phyloP scores from a whole-genome alignment of 768 basidiomycete species.

The Termitomyces sp. region DNA sequence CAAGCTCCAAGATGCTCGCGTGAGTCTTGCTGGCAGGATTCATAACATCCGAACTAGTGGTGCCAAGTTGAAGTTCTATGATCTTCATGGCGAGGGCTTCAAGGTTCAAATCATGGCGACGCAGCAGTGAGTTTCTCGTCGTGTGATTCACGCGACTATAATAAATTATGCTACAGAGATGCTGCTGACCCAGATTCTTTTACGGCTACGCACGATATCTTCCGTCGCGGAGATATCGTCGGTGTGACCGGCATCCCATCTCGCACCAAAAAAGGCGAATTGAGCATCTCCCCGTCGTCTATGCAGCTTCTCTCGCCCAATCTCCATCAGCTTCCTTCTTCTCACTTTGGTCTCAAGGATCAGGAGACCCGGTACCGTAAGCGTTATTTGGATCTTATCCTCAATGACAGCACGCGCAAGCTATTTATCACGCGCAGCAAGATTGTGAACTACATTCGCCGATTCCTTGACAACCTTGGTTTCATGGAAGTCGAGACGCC shows the following conservation, averaged over 20 bases:
- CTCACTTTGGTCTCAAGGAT: conserved; percentile 93
- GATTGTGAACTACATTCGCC: conserved; percentile 90
- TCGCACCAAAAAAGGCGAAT: conserved; percentile 93
- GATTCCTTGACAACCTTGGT: conserved; percentile 83
- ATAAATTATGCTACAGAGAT: conserved; percentile 39
- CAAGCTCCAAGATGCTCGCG: conserved; percentile 53
- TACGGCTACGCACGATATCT: conserved; percentile 68
- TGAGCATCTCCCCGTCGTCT: conserved; percentile 77
- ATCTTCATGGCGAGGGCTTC: conserved; percentile 85
- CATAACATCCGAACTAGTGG: conserved; percentile 84
- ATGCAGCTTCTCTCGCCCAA: conserved; percentile 93
- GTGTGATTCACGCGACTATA: neutral
- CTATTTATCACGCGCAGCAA: conserved; percentile 87
- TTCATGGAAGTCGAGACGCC: conserved; percentile 99
- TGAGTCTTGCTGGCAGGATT: conserved; percentile 83
- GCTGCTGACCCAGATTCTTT: conserved; percentile 61
- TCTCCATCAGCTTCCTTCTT: conserved; percentile 90
- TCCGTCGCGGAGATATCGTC: conserved; percentile 95
- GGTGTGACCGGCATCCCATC: conserved; percentile 87
- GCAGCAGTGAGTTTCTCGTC: conserved; percentile 53
- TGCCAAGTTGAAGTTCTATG: conserved; percentile 89
- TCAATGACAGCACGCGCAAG: conserved; percentile 84
- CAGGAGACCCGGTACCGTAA: conserved; percentile 97
- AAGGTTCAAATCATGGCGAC: conserved; percentile 96
- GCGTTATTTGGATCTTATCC: conserved; percentile 96